phyloP scores from a whole-genome alignment of 2,329 filamentous ascomycete genomes.

The Stenocarpella maydis region DNA sequence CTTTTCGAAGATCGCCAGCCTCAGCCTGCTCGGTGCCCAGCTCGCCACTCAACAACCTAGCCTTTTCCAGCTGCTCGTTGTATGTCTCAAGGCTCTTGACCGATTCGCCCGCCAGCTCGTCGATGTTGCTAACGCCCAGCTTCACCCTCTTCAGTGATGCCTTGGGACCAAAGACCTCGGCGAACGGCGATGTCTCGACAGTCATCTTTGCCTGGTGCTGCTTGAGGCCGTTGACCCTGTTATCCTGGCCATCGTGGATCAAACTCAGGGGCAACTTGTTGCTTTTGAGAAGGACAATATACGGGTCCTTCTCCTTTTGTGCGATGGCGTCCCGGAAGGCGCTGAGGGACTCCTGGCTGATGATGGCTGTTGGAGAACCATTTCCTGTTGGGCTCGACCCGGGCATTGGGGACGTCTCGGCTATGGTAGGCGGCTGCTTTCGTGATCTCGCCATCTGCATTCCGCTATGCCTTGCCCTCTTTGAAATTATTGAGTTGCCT shows the following conservation, averaged over 20 bases:
- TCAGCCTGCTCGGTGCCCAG: constrained; percentile 64
- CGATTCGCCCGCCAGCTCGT: constrained; percentile 82
- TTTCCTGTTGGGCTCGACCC: constrained; percentile 66
- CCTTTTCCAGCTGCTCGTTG: constrained; percentile 80
- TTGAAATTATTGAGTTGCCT: constrained; percentile 91
- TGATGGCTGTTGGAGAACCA: constrained; percentile 97
- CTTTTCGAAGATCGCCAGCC: constrained; percentile 47
- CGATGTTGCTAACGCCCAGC: constrained; percentile 81
- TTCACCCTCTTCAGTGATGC: constrained; percentile 92
- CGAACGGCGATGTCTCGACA: constrained; percentile 85
- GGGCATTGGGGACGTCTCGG: constrained; percentile 41
- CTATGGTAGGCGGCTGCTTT: constrained; percentile 75
- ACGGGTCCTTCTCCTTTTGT: constrained; percentile 88
- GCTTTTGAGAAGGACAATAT: constrained; percentile 92
- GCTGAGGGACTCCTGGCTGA: constrained; percentile 81
- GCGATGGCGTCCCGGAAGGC: constrained; percentile 93
- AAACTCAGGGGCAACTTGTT: constrained; percentile 98
- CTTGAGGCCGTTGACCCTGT: constrained; percentile 78
- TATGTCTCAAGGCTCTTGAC: constrained; percentile 84
- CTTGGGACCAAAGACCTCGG: constrained; percentile 92
- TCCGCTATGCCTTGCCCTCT: constrained; percentile 82
- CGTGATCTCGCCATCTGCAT: constrained; percentile 83
- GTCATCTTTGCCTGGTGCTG: constrained; percentile 91
- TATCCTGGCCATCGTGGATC: constrained; percentile 78
- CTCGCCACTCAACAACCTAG: constrained; percentile 76